Percentiles rank a stretch among this genome's conserved stretches.
Conservation (phyloP, 495 filamentous ascomycete genomes). For the Ramalina intermedia region DNA sequence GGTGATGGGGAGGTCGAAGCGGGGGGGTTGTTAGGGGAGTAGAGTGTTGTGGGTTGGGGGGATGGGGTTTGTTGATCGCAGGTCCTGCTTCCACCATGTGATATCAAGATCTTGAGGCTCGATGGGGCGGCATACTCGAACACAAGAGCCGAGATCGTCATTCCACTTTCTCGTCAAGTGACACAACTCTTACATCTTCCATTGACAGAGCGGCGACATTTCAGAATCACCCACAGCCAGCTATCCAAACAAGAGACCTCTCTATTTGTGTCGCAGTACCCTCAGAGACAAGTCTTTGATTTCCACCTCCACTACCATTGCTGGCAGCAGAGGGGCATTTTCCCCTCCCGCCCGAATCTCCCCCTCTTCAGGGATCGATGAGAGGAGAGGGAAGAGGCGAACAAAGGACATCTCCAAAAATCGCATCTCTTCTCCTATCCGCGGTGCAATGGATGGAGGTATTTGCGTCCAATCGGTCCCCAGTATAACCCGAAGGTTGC, state of each 20-base stretch:
- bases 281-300: constrained; percentile 79
- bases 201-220: neutral
- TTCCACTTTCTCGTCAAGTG: constrained; percentile 7
- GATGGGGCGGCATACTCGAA: neutral
- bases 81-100: no score
- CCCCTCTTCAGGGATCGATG: no score
- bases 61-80: no score
- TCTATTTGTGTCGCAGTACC: constrained; percentile 65
- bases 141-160: constrained; percentile 8
- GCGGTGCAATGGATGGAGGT: constrained; percentile 12
- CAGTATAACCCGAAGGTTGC: constrained; percentile 15
- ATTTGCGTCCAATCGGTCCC: constrained; percentile 18
- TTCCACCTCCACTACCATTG: constrained; percentile 42
- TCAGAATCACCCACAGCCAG: constrained; percentile 9
- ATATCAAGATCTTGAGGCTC: neutral
- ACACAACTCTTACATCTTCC: constrained; percentile 3
- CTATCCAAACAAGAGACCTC: constrained; percentile 26
- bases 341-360: neutral
- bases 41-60: neutral
- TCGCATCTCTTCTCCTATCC: constrained; percentile 38
- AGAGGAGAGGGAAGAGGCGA: constrained; percentile 30
- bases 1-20: neutral
- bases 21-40: no score
- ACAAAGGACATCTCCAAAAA: constrained; percentile 83
- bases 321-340: constrained; percentile 38